Base-by-base conservation (phyloP, 768 basidiomycete genomes). In the Mycena crocata region DNA sequence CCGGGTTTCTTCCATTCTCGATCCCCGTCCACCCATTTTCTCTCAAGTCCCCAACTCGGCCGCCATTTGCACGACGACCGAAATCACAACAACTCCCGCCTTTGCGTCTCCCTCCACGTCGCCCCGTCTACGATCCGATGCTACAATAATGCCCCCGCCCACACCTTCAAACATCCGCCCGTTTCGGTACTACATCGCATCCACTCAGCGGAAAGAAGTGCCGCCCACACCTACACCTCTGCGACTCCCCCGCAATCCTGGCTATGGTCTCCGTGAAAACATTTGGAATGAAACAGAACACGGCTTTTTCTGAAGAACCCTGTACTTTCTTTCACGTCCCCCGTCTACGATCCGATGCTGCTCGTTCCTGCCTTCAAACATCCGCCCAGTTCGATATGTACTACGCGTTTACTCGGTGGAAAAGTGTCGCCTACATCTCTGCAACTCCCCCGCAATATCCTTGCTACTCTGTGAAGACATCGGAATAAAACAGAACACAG, bases 1-100 rank as follows among this genome's bases (percentile, higher is more conserved):
- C 34, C 51, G 42, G 14, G 52, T 54, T 50, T 44, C 42, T 26
- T 62, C 61, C 23, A 55, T 62, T 15, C 52, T 55, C 31, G 61
- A 62, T 54, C 34, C 61, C 24, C 61, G 52, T 24, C 51, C 52
- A 23, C 26, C 23, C 26, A 7, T 39, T 26, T 15, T 46, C 26
- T 61, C 57, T 44, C 59, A 40, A 26, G 34, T 30, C 28, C 34
- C 23, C 59, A 32, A 49, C 39, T 31, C 35, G 8, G 57, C 32
- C 46, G 44, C 37, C 5, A 24, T 5, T 40, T 8, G 8, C 26
- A 32, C 49, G 31, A 19, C 49, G 31, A 37, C 55, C 19, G 55
- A 34, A 17, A 21, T 35, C 44, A 14, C n/a, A 3, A 13, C 35
- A 37, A 37, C 19, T 5, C 28, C 42, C 30, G 34, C 9, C 42